phyloP scores from a whole-genome alignment of 2,329 filamentous ascomycete species.

The Neonectria hederae region DNA sequence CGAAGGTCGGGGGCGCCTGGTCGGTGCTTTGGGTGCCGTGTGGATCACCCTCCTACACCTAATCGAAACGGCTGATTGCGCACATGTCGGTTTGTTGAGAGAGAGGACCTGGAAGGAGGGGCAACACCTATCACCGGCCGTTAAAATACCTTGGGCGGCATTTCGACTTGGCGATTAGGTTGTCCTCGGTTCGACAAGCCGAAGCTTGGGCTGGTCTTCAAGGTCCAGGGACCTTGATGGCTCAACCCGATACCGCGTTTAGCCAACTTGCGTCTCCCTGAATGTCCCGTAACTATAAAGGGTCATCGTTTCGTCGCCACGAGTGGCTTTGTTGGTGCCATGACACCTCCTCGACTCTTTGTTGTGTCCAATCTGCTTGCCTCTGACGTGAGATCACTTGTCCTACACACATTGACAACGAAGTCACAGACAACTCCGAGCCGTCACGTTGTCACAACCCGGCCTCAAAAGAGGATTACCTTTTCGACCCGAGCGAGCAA shows the following conservation, averaged over 20 bases:
- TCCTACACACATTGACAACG: slow-evolving; percentile 1
- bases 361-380: slow-evolving; percentile 5
- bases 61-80: slow-evolving; percentile 30
- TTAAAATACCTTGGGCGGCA: slow-evolving; percentile 18
- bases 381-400: slow-evolving; percentile 30
- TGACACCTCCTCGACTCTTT: slow-evolving; percentile 23
- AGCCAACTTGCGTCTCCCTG: slow-evolving; percentile 1
- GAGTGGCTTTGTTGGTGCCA: not conserved
- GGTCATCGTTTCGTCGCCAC: slow-evolving; percentile 12
- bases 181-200: slow-evolving; percentile 31
- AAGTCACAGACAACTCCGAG: slow-evolving; percentile 19
- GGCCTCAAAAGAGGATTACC: not conserved
- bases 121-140: slow-evolving; percentile 20
- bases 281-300: slow-evolving; percentile 33
- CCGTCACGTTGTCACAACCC: not conserved
- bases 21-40: slow-evolving; percentile 24
- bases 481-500: not conserved
- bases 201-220: slow-evolving; percentile 26
- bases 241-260: slow-evolving; percentile 19
- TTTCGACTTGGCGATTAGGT: slow-evolving; percentile 21
- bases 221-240: slow-evolving; percentile 42
- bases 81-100: slow-evolving; percentile 26
- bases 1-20: slow-evolving; percentile 28
- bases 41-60: slow-evolving; percentile 32
- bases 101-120: not conserved